Evolutionary conservation across 495 filamentous ascomycete genomes (phyloP), one percentile per base, ranked within the genome.

Genomic region (Aeminium ludgeri): DNA sequence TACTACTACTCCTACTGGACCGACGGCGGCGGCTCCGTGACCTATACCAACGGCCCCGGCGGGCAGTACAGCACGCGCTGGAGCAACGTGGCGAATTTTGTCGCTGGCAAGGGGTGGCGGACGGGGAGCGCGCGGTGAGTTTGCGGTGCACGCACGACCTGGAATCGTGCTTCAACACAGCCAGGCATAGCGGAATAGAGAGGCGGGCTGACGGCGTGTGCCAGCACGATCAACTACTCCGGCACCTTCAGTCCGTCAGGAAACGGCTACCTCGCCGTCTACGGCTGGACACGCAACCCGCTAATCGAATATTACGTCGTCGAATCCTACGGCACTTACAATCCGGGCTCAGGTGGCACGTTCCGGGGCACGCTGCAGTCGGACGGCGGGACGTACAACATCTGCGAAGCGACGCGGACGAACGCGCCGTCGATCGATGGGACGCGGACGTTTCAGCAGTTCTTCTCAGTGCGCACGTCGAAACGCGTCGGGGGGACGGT

Each of bases 301-400:
- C 61, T 78, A 2, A 63, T 76, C 41, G 74, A 80, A 46, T 77
- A 76, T 59, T 78, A 77, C 59, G 66, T 79, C 41, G 55, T 77
- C 37, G 74, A 78, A 53, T 59, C 61, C 51, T 74, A 62, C 55
- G 70, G 72, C 28, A 60, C 51, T 35, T 73, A 68, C 52, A 66
- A 76, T 54, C 73, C 72, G 1, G 19, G 19, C 25, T 30, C 29
- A 17, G 42, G 25, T 13, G 34, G 12, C 23, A 35, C n/a, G 0
- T 13, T 16, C n/a, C 29, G 34, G 8, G 44, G 44, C 30, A 46
- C 38, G 15, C n/a, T 46, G 7, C 30, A 37, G 16, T 34, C 37
- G 12, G 56, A 59, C 37, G 56, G 54, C 37, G 20, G 38, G 20
- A 45, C 40, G 33, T 59, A 59, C 45, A 18, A 43, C 19, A 55